These are phyloP conservation scores for Jamesozyma lodderae DNA, from an alignment of 805 yeast genomes.

Conservation along the genomic window DNA sequence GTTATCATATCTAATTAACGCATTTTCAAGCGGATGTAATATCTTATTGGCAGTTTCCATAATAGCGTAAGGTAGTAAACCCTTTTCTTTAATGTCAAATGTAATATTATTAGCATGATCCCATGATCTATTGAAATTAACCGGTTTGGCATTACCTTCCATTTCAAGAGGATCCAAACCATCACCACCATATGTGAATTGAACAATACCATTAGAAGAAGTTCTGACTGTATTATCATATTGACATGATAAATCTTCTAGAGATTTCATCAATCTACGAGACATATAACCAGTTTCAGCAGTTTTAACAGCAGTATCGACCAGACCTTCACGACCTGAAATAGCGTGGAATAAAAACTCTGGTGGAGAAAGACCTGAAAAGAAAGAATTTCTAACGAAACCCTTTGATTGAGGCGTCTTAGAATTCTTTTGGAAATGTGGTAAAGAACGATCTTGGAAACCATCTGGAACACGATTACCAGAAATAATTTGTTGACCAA, in stretches of 20 bases:
- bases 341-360: constrained; percentile 97
- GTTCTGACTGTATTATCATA: constrained; percentile 94
- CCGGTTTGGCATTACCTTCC: constrained; percentile 99
- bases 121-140: constrained; percentile 90
- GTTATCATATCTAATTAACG: constrained; percentile 61
- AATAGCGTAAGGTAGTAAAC: constrained; percentile 66
- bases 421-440: constrained; percentile 92
- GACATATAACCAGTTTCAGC: constrained; percentile 99
- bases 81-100: constrained; percentile 42
- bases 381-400: constrained; percentile 92
- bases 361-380: constrained; percentile 88
- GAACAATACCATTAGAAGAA: constrained; percentile 92
- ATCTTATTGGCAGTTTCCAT: constrained; percentile 44
- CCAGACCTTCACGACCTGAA: constrained; percentile 98
- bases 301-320: constrained; percentile 98
- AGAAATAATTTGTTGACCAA: constrained; percentile 96
- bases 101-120: constrained; percentile 78
- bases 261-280: constrained; percentile 92
- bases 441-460: constrained; percentile 96
- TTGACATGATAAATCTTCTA: constrained; percentile 89
- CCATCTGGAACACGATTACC: constrained; percentile 99
- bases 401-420: constrained; percentile 98
- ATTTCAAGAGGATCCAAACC: constrained; percentile 96
- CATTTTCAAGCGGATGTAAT: constrained; percentile 52
- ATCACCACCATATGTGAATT: constrained; percentile 97